phyloP scores from a whole-genome alignment of 2,329 filamentous ascomycete species.

The Paraphoma chrysanthemicola region DNA sequence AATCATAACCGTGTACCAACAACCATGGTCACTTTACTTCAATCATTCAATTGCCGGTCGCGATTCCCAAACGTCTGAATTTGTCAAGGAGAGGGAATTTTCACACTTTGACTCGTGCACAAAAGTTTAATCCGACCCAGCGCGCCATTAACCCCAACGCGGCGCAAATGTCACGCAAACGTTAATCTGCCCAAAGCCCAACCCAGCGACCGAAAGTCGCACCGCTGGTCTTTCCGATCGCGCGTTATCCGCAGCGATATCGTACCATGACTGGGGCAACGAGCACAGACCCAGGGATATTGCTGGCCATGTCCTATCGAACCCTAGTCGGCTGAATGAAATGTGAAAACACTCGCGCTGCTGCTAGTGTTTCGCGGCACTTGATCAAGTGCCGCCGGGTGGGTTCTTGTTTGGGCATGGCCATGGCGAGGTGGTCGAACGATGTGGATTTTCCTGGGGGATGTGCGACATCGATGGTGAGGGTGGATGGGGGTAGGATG shows the following conservation, averaged over 20 bases:
- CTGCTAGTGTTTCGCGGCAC: not conserved
- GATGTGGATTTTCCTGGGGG: not conserved
- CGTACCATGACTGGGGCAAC: too few relatives aligned
- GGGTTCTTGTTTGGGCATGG: not conserved
- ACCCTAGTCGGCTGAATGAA: not conserved
- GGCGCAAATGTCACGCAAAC: too few relatives aligned
- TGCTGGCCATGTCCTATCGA: not conserved
- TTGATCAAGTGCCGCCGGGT: not conserved
- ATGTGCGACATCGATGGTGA: too few relatives aligned
- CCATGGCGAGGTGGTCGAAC: not conserved
- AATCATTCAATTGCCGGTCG: not conserved
- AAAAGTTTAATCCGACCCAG: not conserved
- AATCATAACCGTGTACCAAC: conserved; percentile 4
- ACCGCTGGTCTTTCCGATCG: not conserved
- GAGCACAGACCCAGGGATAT: not conserved
- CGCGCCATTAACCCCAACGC: not conserved
- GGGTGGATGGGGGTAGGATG: too few relatives aligned
- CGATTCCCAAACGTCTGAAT: too few relatives aligned
- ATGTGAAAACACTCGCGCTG: not conserved
- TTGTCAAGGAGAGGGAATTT: not conserved
- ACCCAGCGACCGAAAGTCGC: not conserved
- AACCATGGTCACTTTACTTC: not conserved
- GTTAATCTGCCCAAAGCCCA: too few relatives aligned
- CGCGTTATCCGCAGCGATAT: not conserved
- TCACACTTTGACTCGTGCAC: not conserved